A percentile compares a stretch with the other conserved stretches of the same genome.
These are phyloP conservation scores for Aureobasidium sp. DNA, from an alignment of 2,329 filamentous ascomycete genomes.

Conservation along the genomic window DNA sequence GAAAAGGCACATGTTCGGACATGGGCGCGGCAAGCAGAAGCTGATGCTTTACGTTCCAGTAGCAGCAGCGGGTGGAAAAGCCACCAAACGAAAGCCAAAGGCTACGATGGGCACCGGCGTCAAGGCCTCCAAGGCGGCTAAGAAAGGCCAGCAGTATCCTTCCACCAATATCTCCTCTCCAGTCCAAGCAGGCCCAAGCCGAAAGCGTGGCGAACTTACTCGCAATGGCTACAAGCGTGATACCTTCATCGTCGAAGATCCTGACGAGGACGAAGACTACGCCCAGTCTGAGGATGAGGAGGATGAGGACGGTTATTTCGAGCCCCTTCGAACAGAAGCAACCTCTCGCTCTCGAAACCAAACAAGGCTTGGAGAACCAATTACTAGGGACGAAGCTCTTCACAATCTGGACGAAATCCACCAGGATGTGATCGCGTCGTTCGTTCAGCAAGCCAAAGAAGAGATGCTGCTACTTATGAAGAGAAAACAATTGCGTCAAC, in stretches of 20 bases:
- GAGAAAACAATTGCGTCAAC: slow-evolving; percentile 45
- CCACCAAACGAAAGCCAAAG: slow-evolving; percentile 22
- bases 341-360: slow-evolving; percentile 29
- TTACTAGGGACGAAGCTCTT: slow-evolving; percentile 48
- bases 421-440: slow-evolving; percentile 53
- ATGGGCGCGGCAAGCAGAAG: slow-evolving; percentile 27
- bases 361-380: slow-evolving; percentile 47
- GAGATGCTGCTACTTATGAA: slow-evolving; percentile 55
- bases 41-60: slow-evolving; percentile 44
- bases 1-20: slow-evolving; percentile 39
- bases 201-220: slow-evolving; percentile 22
- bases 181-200: slow-evolving; percentile 38
- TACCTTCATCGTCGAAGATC: slow-evolving; percentile 27
- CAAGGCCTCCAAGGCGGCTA: slow-evolving; percentile 24
- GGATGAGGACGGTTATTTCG: slow-evolving; percentile 37
- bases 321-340: slow-evolving; percentile 25
- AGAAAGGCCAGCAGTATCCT: slow-evolving; percentile 39
- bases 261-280: slow-evolving; percentile 27
- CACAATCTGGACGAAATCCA: slow-evolving; percentile 50
- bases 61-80: slow-evolving; percentile 33
- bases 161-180: slow-evolving; percentile 64
- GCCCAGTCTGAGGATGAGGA: slow-evolving; percentile 23
- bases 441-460: slow-evolving; percentile 53
- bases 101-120: slow-evolving; percentile 14
- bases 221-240: slow-evolving; percentile 28